These are phyloP conservation scores for Conoideocrella luteorostrata DNA, from an alignment of 2,329 filamentous ascomycete species.

Conservation along the genomic window DNA sequence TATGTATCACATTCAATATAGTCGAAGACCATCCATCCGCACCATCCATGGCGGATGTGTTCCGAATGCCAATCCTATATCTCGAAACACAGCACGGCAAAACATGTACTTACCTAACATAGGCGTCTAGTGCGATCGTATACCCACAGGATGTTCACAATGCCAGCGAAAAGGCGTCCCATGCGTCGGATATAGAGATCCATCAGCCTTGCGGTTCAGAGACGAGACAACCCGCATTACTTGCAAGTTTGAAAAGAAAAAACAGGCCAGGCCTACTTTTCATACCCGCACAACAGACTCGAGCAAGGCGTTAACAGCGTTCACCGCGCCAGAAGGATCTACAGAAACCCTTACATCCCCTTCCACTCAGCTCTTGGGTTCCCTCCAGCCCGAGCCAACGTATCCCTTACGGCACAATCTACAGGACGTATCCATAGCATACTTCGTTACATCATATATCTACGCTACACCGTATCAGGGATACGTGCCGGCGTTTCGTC, in stretches of 20 bases:
- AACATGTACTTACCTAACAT: too few relatives aligned
- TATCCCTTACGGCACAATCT: constrained; percentile 5
- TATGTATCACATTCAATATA: too few relatives aligned
- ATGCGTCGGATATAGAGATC: constrained; percentile 20
- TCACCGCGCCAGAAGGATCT: too few relatives aligned
- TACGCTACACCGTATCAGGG: constrained; percentile 17
- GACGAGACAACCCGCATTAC: constrained; percentile 19
- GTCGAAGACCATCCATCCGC: too few relatives aligned
- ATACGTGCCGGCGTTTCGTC: constrained; percentile 17
- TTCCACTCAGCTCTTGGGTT: neutral
- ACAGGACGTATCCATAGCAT: constrained; percentile 13
- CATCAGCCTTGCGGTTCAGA: constrained; percentile 16
- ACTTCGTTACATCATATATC: constrained; percentile 21
- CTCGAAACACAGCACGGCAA: too few relatives aligned
- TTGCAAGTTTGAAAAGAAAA: constrained; percentile 11
- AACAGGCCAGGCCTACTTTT: too few relatives aligned
- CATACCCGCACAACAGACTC: too few relatives aligned
- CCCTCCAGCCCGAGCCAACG: neutral
- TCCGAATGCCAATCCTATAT: too few relatives aligned
- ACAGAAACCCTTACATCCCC: too few relatives aligned
- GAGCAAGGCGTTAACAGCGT: too few relatives aligned
- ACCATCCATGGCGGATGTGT: too few relatives aligned
- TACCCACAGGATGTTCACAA: constrained; percentile 18
- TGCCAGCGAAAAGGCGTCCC: constrained; percentile 19
- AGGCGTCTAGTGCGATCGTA: constrained; percentile 18